Conservation (phyloP, 2,329 filamentous ascomycete genomes). For the Trichoderma arundinaceum region DNA sequence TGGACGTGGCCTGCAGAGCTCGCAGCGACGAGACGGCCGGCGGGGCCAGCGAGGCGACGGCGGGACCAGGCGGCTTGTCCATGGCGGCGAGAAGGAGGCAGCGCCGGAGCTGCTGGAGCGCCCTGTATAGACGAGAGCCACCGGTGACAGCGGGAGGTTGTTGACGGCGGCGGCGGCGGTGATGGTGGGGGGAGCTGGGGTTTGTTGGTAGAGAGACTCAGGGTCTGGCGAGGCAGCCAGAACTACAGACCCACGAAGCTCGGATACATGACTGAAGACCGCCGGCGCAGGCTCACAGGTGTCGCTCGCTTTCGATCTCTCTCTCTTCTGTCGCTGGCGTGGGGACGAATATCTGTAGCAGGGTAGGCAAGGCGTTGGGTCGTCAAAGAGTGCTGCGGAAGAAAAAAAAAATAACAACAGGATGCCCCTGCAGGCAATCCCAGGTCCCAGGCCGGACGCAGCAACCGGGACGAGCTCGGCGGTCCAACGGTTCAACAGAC, state of each 20-base stretch:
- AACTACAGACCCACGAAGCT: constrained; percentile 53
- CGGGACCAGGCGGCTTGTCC: constrained; percentile 48
- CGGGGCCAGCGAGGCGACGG: constrained; percentile 51
- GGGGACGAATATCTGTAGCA: constrained; percentile 22
- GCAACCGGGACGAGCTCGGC: constrained; percentile 20
- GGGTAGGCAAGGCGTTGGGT: constrained; percentile 14
- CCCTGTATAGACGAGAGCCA: constrained; percentile 28
- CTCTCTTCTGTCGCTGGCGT: constrained; percentile 30
- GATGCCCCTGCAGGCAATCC: constrained; percentile 28
- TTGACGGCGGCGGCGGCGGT: too few relatives aligned
- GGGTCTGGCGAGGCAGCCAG: constrained; percentile 55
- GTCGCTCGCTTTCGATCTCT: constrained; percentile 34
- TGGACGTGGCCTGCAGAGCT: constrained; percentile 54
- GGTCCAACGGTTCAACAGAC: not conserved
- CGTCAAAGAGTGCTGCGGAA: constrained; percentile 29
- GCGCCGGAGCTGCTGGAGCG: constrained; percentile 27
- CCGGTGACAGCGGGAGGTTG: constrained; percentile 3
- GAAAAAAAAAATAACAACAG: constrained; percentile 13
- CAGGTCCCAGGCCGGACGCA: constrained; percentile 32
- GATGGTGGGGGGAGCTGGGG: constrained; percentile 14
- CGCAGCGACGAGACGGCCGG: constrained; percentile 60
- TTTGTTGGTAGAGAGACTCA: constrained; percentile 37
- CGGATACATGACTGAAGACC: constrained; percentile 54
- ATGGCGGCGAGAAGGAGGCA: constrained; percentile 44
- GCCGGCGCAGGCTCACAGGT: constrained; percentile 36